Evolutionary conservation across 2,329 filamentous ascomycete species (phyloP).

Genomic region (Colletotrichum gloeosporioides): DNA sequence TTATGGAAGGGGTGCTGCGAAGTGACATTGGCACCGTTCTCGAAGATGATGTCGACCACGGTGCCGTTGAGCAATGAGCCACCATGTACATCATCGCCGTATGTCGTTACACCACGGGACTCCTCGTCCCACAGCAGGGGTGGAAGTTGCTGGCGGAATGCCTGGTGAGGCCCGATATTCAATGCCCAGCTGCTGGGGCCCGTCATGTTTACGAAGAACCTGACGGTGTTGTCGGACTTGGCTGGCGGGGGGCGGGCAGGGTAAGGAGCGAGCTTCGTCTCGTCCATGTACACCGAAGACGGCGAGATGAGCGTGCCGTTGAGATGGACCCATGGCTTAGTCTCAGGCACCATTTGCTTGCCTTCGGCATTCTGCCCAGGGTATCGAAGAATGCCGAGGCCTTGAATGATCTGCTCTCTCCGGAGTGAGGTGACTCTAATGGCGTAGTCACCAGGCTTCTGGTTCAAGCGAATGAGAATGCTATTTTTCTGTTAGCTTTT

Average conservation of each 20-base stretch:
- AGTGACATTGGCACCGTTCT: constrained; percentile 14
- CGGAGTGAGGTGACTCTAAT: constrained; percentile 3
- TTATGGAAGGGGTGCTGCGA: constrained; percentile 16
- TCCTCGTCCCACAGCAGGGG: constrained; percentile 4
- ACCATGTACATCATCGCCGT: background rate
- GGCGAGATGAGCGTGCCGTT: constrained; percentile 8
- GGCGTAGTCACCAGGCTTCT: constrained; percentile 1
- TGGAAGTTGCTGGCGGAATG: constrained; percentile 10
- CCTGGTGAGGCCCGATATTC: constrained; percentile 9
- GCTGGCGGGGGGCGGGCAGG: background rate
- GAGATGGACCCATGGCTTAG: constrained; percentile 4
- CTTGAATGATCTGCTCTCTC: constrained; percentile 8
- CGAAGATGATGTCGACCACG: constrained; percentile 13
- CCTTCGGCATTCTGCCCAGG: background rate
- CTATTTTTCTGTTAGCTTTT: background rate
- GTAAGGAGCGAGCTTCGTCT: constrained; percentile 9
- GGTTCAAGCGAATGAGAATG: background rate
- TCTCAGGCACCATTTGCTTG: background rate
- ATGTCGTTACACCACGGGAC: constrained; percentile 7
- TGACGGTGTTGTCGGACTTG: constrained; percentile 2
- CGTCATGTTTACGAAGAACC: constrained; percentile 18
- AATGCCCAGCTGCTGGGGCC: constrained; percentile 8
- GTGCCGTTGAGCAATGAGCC: background rate
- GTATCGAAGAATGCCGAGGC: constrained; percentile 7
- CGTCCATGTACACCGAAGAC: constrained; percentile 6